Base-by-base conservation (phyloP, 2,329 filamentous ascomycete genomes). In the Clonostachys chloroleuca region DNA sequence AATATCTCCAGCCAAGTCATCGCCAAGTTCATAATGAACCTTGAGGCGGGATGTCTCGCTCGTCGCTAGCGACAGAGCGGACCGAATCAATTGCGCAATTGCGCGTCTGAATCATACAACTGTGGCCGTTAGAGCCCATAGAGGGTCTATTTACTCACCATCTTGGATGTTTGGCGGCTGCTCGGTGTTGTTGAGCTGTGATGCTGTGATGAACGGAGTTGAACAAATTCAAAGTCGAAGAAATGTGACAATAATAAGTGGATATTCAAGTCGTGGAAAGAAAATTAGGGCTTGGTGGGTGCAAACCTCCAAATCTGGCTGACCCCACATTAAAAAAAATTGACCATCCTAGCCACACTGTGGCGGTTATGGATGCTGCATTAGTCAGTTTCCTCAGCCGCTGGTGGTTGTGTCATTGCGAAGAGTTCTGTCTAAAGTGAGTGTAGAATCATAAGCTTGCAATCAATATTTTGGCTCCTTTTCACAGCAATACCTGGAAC, bases 1-100 rank as follows among this genome's bases (percentile, higher is more conserved):
- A 50, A 56, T 59, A 68, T 72, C 81, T 85, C 81, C 79, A 85
- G 82, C 80, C 82, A 83, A 72, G 70, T 81, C 80, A 72, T 82
- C 80, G 81, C 77, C 72, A 54, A 39, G 45, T 47, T 44, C 44
- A 33, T 45, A 16, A 44, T 13, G 18, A 20, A 17, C 24, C 8
- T 30, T 30, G 55, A 51, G 59, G 65, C 54, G 63, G 65, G 60
- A 66, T 61, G 57, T 57, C 59, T 30, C 61, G 64, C 62, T 59
- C 57, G 54, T 54, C 57, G 57, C 55, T 50, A 14, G 58, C 62
- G 58, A 61, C 52, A 49, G 58, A 52, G 60, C 46, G 57, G 59
- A 55, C 33, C 37, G 44, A 39, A 44, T 64, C 64, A 64, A 64
- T 59, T 61, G 57, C 56, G 55, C 59, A 49, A 47, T 55, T 51